A percentile compares a stretch with the other conserved stretches of the same genome.
Evolutionary conservation across 768 basidiomycete species (phyloP).

Genomic region (Myochromella boudieri): DNA sequence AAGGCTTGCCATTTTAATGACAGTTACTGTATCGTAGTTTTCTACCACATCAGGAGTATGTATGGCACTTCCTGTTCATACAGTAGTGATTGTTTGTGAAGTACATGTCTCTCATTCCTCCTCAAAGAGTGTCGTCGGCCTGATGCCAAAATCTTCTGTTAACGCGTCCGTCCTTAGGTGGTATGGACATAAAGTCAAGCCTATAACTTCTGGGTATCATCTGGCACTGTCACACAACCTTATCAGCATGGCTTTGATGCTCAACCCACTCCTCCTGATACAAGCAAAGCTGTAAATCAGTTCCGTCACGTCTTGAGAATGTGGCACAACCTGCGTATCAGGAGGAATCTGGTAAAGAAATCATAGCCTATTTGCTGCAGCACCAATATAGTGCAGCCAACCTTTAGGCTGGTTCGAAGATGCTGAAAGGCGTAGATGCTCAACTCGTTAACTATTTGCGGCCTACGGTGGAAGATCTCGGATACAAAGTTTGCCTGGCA

Average conservation of each 20-base stretch:
- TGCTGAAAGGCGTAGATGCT: constrained; percentile 21
- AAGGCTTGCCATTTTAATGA: neutral
- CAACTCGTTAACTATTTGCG: constrained; percentile 13
- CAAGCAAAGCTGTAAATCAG: constrained; percentile 14
- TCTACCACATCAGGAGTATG: constrained; percentile 47
- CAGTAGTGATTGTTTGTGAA: constrained; percentile 43
- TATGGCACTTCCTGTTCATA: constrained; percentile 30
- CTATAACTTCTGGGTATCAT: constrained; percentile 47
- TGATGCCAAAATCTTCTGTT: constrained; percentile 26
- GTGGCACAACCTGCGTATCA: constrained; percentile 31
- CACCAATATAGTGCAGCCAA: constrained; percentile 33
- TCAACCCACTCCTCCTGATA: constrained; percentile 27
- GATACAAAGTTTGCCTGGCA: constrained; percentile 11
- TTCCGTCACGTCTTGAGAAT: constrained; percentile 34
- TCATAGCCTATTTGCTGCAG: constrained; percentile 31
- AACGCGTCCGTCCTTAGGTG: constrained; percentile 43
- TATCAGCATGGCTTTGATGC: constrained; percentile 34
- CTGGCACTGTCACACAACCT: constrained; percentile 53
- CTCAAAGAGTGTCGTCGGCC: constrained; percentile 33
- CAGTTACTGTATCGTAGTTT: too few species aligned
- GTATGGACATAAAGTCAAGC: constrained; percentile 56
- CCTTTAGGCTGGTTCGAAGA: constrained; percentile 16
- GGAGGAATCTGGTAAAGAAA: constrained; percentile 12
- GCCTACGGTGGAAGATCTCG: constrained; percentile 9
- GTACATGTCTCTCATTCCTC: constrained; percentile 41